Evolutionary conservation across 2,329 filamentous ascomycete species (phyloP).

Genomic region (Aspergillus floridensis): DNA sequence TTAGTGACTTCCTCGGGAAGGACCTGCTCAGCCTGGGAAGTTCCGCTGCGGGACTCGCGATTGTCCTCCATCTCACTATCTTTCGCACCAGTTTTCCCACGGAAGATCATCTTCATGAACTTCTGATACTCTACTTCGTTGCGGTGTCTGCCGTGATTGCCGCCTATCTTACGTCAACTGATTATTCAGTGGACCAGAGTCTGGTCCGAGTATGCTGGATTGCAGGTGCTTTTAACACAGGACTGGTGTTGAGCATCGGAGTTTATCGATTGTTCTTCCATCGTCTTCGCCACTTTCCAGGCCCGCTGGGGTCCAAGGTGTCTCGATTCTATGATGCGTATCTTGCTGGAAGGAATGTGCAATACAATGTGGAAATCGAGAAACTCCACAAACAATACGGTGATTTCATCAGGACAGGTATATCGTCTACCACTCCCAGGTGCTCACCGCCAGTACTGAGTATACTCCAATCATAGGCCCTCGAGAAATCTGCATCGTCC

Average conservation of each 20-base stretch:
- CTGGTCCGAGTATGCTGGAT: background rate
- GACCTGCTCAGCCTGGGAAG: background rate
- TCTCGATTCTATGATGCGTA: conserved; percentile 21
- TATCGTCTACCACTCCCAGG: background rate
- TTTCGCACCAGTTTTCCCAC: conserved; percentile 10
- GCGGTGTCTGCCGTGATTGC: background rate
- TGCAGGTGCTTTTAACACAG: background rate
- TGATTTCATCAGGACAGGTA: conserved; percentile 29
- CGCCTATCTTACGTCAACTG: background rate
- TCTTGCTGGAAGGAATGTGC: conserved; percentile 16
- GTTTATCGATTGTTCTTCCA: conserved; percentile 28
- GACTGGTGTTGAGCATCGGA: conserved; percentile 19
- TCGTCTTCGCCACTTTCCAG: conserved; percentile 25
- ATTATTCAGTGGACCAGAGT: background rate
- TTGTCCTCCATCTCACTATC: conserved; percentile 3
- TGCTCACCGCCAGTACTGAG: background rate
- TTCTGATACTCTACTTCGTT: background rate
- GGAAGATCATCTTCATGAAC: conserved; percentile 8
- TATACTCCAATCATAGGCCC: conserved; percentile 2
- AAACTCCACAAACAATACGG: conserved; percentile 26
- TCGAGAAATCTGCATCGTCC: conserved; percentile 8
- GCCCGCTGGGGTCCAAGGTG: conserved; percentile 22
- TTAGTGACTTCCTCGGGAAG: background rate
- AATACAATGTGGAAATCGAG: conserved; percentile 14
- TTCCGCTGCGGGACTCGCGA: background rate